Evolutionary conservation across 1,139 yeast genomes (phyloP).

Genomic region (Candida freyschussii): DNA sequence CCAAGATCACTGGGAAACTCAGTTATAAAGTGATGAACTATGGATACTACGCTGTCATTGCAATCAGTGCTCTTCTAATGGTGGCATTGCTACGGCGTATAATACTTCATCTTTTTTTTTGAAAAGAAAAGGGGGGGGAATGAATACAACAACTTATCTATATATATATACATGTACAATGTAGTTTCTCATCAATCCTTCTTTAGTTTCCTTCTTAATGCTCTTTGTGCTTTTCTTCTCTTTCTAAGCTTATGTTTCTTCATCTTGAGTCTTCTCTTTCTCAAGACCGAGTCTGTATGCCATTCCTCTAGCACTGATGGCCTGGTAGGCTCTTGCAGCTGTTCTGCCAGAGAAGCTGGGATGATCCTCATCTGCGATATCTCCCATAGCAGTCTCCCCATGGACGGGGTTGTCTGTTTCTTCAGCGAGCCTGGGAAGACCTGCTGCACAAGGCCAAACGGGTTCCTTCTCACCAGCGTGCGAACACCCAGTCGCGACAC

Average conservation of each 20-base stretch:
- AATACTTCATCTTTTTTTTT: conserved; percentile 7
- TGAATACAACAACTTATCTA: not conserved
- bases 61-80: conserved; percentile 1
- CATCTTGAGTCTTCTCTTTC: conserved; percentile 69
- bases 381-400: conserved; percentile 13
- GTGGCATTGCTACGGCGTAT: conserved; percentile 9
- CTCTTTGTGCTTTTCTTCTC: conserved; percentile 48
- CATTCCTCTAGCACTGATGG: conserved; percentile 9
- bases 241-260: conserved; percentile 69
- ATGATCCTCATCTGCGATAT: conserved; percentile 15
- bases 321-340: conserved; percentile 12
- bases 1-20: conserved; percentile 51
- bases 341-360: conserved; percentile 14
- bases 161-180: conserved; percentile 5
- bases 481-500: no score
- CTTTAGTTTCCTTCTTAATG: conserved; percentile 28
- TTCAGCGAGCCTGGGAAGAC: no score
- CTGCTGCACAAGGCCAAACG: no score
- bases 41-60: conserved; percentile 21
- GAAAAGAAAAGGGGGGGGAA: not conserved
- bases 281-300: conserved; percentile 53
- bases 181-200: conserved; percentile 19
- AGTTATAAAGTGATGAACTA: conserved; percentile 45
- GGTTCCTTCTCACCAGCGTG: no score
- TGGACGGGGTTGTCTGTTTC: no score